Evolutionary conservation across 1,284 basidiomycete genomes (phyloP).

Genomic region (Trametes polyzona): DNA sequence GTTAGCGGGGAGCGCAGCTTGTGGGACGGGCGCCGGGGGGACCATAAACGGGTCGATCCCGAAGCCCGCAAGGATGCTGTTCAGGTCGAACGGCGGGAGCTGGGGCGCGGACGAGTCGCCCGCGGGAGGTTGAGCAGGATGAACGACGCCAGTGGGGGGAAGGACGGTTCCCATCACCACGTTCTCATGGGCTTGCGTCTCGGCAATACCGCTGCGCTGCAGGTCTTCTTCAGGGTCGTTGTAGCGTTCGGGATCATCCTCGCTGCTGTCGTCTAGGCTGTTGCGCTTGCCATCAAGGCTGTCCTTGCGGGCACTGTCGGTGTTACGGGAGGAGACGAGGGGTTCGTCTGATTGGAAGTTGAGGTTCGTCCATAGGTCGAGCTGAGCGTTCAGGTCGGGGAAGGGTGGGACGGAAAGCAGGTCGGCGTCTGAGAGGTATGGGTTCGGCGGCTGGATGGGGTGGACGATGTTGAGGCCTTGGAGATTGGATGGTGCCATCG

Average conservation of each 20-base stretch:
- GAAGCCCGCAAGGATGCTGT: conserved; percentile 60
- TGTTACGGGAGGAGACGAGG: conserved; percentile 32
- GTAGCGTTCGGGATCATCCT: conserved; percentile 37
- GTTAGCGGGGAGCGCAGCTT: conserved; percentile 28
- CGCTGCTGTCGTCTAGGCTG: conserved; percentile 36
- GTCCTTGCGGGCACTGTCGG: conserved; percentile 25
- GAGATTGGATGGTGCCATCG: conserved; percentile 63
- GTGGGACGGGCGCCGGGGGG: conserved; percentile 36
- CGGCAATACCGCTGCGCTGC: conserved; percentile 51
- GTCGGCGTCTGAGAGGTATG: conserved; percentile 53
- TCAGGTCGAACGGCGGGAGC: conserved; percentile 52
- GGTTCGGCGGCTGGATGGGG: conserved; percentile 44
- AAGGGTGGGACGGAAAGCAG: conserved; percentile 63
- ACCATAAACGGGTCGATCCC: conserved; percentile 60
- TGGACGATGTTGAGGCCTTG: conserved; percentile 81
- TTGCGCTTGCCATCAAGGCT: conserved; percentile 22
- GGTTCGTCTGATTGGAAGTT: conserved; percentile 79
- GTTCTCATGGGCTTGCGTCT: conserved; percentile 60
- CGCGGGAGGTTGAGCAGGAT: conserved; percentile 20
- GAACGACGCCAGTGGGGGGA: conserved; percentile 30
- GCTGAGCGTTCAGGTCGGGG: conserved; percentile 76
- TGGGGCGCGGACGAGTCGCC: neutral
- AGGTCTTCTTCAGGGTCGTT: conserved; percentile 49
- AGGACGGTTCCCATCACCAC: conserved; percentile 50
- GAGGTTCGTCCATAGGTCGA: conserved; percentile 85